Evolutionary conservation across 257 asterid species (phyloP), one percentile per base, ranked within the genome.

Genomic region (Plectranthus barbatus): DNA sequence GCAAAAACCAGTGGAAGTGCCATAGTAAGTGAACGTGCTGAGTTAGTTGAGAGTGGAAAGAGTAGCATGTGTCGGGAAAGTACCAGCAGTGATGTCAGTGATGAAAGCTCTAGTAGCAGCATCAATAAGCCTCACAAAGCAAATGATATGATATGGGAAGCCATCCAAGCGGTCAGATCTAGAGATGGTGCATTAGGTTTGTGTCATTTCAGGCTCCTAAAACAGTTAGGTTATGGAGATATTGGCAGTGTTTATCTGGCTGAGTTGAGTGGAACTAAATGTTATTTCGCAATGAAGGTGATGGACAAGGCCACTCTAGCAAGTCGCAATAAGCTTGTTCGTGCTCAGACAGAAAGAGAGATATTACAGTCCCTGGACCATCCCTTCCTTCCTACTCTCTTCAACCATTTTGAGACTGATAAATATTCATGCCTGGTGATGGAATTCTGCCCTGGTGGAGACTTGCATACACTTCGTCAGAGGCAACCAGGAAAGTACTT

Each of bases 381-480:
- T 76, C 94, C 94, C 6, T 86, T 86, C 64, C 84, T 86, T 59
- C 94, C 94, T 4, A 71, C 84, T 2, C 78, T 86, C 34, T 83
- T 83, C 65, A 65, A 82, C 23, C 94, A 86, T 72, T 86, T 86
- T 20, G 90, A 86, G 70, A 83, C 94, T 0, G 94, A 86, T 59
- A 83, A 86, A 51, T 83, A 83, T 66, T 86, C 94, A 0, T 86
- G 94, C 59, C 70, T 86, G 81, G 88, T 83, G 74, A 86, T 83
- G 94, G 94, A 86, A 64, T 79, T 86, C 74, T 86, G 94, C 71
- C 91, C 94, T 6, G 94, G 94, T 33, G 94, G 94, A 18, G 94
- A 86, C 74, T 62, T 86, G 66, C 94, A 86, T 77, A 79, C 83
- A 6, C 86, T 81, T 49, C 74, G 91, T 55, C 91, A 83, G 76